phyloP scores from a whole-genome alignment of 1,139 yeast species.

The Meyerozyma sp. region DNA sequence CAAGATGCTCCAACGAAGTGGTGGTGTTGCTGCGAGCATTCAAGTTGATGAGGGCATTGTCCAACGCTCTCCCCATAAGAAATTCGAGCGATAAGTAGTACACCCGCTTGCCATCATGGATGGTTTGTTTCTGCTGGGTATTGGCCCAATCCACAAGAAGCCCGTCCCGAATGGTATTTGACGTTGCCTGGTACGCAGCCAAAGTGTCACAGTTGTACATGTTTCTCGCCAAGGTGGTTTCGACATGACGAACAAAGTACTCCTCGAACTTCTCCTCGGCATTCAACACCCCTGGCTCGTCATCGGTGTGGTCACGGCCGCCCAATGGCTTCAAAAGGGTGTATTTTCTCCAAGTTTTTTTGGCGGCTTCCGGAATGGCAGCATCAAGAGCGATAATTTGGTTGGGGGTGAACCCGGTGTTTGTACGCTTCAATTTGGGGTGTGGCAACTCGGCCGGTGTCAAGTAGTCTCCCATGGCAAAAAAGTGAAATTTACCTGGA shows the following conservation, averaged over 20 bases:
- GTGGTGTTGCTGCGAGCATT: constrained; percentile 45
- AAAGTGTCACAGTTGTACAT: constrained; percentile 86
- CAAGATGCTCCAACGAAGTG: constrained; percentile 64
- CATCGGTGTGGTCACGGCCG: constrained; percentile 14
- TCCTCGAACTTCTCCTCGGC: constrained; percentile 49
- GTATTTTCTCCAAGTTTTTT: constrained; percentile 72
- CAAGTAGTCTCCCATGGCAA: constrained; percentile 34
- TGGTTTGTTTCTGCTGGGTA: constrained; percentile 85
- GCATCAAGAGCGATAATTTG: constrained; percentile 82
- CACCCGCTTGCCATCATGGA: constrained; percentile 79
- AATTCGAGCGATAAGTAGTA: constrained; percentile 87
- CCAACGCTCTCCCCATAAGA: constrained; percentile 93
- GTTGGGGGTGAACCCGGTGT: constrained; percentile 88
- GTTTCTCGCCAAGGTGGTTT: constrained; percentile 83
- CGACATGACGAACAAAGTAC: constrained; percentile 79
- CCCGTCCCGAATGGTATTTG: constrained; percentile 73
- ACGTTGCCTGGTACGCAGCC: constrained; percentile 90
- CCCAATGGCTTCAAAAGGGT: constrained; percentile 32
- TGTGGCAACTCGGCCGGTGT: constrained; percentile 40
- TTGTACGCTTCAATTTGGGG: constrained; percentile 57
- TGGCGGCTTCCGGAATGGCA: constrained; percentile 71
- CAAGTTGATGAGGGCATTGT: constrained; percentile 85
- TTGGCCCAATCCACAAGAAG: constrained; percentile 86
- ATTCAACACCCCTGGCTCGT: constrained; percentile 23
- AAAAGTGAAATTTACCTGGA: neutral